Conservation (phyloP, 1,284 basidiomycete species). For the Ustanciosporium gigantosporum region DNA sequence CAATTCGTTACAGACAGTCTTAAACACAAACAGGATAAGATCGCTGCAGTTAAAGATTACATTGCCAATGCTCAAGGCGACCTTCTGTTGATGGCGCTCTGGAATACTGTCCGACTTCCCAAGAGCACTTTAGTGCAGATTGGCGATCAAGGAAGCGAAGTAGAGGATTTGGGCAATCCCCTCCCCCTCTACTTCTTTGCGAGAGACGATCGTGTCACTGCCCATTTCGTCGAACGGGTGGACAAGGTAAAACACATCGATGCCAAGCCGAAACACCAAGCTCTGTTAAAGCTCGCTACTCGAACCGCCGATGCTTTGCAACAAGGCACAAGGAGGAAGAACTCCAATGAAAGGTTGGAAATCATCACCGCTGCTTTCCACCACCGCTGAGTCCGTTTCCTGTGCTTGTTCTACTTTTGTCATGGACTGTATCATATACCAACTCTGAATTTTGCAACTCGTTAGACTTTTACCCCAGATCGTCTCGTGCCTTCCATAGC, state of each 20-base stretch:
- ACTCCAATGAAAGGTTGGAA: slow-evolving; percentile 22
- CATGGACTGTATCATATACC: too few relatives aligned
- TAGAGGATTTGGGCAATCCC: slow-evolving; percentile 22
- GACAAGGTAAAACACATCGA: slow-evolving; percentile 6
- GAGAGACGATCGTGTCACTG: slow-evolving; percentile 45
- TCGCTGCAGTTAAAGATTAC: slow-evolving; percentile 54
- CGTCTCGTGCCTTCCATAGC: background rate
- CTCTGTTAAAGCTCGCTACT: slow-evolving; percentile 16
- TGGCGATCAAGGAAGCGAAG: background rate
- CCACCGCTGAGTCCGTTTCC: background rate
- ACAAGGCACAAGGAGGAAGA: slow-evolving; percentile 28
- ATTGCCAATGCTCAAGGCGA: slow-evolving; percentile 54
- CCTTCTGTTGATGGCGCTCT: slow-evolving; percentile 53
- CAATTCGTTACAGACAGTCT: slow-evolving; percentile 47
- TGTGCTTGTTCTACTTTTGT: background rate
- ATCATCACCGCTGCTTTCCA: slow-evolving; percentile 4
- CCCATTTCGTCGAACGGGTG: slow-evolving; percentile 15
- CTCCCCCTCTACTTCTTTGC: slow-evolving; percentile 52
- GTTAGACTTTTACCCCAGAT: too few relatives aligned
- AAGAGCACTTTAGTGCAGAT: slow-evolving; percentile 1
- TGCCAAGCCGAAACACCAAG: background rate
- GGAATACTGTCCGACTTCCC: slow-evolving; percentile 35
- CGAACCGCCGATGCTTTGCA: slow-evolving; percentile 14
- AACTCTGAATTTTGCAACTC: too few relatives aligned
- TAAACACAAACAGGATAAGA: slow-evolving; percentile 29